Evolutionary conservation across 768 basidiomycete species (phyloP), one percentile per base, ranked within the genome.

Genomic region (Hericium alpestre): DNA sequence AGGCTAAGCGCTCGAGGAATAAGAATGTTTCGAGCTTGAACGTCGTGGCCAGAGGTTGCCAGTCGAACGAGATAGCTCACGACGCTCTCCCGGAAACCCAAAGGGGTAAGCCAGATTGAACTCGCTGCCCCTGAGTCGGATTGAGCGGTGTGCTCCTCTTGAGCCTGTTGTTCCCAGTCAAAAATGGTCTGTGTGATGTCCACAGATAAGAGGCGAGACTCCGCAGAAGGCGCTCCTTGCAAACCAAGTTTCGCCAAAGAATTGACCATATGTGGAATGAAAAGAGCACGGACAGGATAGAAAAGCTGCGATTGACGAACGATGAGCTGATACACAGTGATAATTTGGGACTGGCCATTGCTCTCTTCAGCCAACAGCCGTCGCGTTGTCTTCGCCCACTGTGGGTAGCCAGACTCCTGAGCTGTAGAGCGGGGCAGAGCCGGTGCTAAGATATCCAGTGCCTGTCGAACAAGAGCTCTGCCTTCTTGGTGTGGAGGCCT

Each of bases 41-140:
- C 76, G 55, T 86, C 83, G 56, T 82, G 76, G 1, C 78, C 71
- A 32, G 81, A 79, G 15, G 90, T 90, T 9, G 90, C 84, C 49
- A 98, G 77, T 50, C 95, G 86, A n/a, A 99, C 84, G 38, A 99
- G 79, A 70, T 93, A 96, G 73, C 92, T 93, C 61, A 97, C 87
- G 73, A 96, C 89, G 58, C 86, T 86, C 71, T 98, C 95, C 27
- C 91, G 81, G 56, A 91, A 83, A 20, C 79, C 76, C 27, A 89
- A 72, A 2, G 94, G 91, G 0, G 89, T 90, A 20, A 80, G 69
- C 90, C 92, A 94, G 2, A 55, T 48, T 3, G 55, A 20, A 15
- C 54, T 46, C 15, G 52, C n/a, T 2, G 59, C 11, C 8, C 41
- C 62, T 13, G 43, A 46, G 16, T 58, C 51, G 11, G 54, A 37